Evolutionary conservation across 768 basidiomycete genomes (phyloP), one percentile per base, ranked within the genome.

Genomic region (Rhodotorula graminis): DNA sequence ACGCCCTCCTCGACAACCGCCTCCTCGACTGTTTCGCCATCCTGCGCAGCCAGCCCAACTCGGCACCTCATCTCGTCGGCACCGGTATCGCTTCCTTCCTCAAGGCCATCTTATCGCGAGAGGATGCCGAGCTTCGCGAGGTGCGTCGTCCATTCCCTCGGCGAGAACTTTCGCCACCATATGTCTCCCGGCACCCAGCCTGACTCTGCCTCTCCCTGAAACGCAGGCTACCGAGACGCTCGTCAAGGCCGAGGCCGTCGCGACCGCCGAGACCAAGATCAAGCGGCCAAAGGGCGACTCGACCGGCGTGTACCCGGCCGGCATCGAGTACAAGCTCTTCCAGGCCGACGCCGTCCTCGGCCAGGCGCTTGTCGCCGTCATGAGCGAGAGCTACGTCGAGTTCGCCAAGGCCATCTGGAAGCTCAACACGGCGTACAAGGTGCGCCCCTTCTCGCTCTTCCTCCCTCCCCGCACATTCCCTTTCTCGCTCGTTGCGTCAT

Each of bases 371-470:
- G 49, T 67, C 15, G 64, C 71, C 29, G 69, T 72, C 29, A 33
- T 75, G n/a, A 29, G 33, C 52, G 73, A 75, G 47, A 56, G 46
- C 12, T 75, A 75, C 60, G 42, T 61, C 16, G 66, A 70, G 56
- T 70, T 70, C 53, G 63, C 57, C 29, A 52, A 59, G 42, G 75
- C 71, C n/a, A 25, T 76, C 31, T 76, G 44, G 57, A 76, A 76
- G 65, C 63, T 76, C 53, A 76, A 76, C 31, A 64, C 50, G 29
- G 53, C 65, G 14, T 69, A 76, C 69, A 70, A 70, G 33, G 68
- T 59, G 2, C 21, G 29, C 23, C 61, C 16, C 49, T 12, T 6
- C 23, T 25, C 37, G 37, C 37, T 37, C 37, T 44, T 53, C 14
- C 59, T 44, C 7, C 12, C 21, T n/a, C n/a, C n/a, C n/a, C n/a